phyloP scores from a whole-genome alignment of 2,329 filamentous ascomycete species.

The Fusarium agapanthi region DNA sequence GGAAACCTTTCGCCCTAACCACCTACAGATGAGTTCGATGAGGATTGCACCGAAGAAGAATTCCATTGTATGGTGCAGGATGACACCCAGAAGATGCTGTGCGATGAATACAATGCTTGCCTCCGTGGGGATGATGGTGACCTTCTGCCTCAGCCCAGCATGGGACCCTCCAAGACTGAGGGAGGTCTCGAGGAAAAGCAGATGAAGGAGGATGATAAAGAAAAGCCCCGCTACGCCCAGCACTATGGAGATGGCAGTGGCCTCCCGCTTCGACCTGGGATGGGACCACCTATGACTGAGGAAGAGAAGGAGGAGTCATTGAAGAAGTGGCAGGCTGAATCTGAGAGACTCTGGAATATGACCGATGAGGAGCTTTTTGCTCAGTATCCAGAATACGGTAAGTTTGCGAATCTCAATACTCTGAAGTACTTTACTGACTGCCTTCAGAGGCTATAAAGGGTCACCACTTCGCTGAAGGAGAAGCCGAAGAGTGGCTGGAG shows the following conservation, averaged over 20 bases:
- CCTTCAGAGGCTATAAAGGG: too few species aligned
- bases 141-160: neutral
- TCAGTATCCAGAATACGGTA: neutral
- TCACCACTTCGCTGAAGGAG: too few species aligned
- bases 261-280: neutral
- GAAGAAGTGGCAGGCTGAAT: neutral
- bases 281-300: neutral
- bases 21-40: neutral
- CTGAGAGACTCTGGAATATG: neutral
- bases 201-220: neutral
- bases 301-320: neutral
- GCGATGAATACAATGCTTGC: neutral
- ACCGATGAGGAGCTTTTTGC: neutral
- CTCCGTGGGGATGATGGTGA: rapidly evolving
- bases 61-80: neutral
- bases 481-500: too few species aligned
- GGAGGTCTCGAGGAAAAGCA: neutral
- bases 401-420: neutral
- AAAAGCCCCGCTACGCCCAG: neutral
- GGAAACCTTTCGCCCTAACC: neutral
- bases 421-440: too few species aligned
- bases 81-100: neutral
- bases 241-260: neutral
- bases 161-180: neutral
- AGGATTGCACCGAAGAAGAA: neutral